Base-by-base conservation (phyloP, 2,329 filamentous ascomycete genomes). In the Diaporthe citrichinensis region DNA sequence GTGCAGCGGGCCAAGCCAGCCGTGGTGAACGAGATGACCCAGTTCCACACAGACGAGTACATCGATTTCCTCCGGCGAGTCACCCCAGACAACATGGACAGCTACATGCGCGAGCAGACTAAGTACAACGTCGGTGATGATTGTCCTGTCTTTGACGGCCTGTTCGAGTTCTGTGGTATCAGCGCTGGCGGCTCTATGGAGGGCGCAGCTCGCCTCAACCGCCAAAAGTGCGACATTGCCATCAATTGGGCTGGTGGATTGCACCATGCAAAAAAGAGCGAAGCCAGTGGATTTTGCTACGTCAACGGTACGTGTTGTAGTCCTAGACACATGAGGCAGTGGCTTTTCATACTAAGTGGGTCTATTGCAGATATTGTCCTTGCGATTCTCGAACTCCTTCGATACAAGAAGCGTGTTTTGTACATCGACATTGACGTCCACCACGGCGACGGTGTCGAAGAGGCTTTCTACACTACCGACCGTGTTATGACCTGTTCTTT, bases 241-340 rank as follows among this genome's bases (percentile, higher is more conserved):
- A 94, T 99, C 84, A 98, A 98, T 85, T 99, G 97, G 97, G 97
- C 96, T 59, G 97, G 97, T 71, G 97, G 97, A 36, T 91, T 99
- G 65, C 97, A 99, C 84, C 97, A 99, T 84, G 97, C 97, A 58
- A 98, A 98, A 85, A 98, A 98, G 86, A 94, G 94, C 78, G 95
- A 98, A 86, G 97, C 97, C 76, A 96, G 94, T 80, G 97, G 97
- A 49, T 99, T 99, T 87, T 99, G 97, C 88, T 99, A 99, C 84
- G 95, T 98, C 80, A 99, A 99, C 83, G 96, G 94, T 91, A 91
- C 88, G 85, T 88, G n/a, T 15, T 46, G 23, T 4, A 15, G 4
- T 8, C 20, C n/a, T 67, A n/a, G n/a, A 87, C 73, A 86, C 87
- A 67, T 4, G 36, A 1, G 85, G 31, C 46, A 31, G 25, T 59